phyloP scores from a whole-genome alignment of 768 basidiomycete genomes.

The Paxillus involutus region DNA sequence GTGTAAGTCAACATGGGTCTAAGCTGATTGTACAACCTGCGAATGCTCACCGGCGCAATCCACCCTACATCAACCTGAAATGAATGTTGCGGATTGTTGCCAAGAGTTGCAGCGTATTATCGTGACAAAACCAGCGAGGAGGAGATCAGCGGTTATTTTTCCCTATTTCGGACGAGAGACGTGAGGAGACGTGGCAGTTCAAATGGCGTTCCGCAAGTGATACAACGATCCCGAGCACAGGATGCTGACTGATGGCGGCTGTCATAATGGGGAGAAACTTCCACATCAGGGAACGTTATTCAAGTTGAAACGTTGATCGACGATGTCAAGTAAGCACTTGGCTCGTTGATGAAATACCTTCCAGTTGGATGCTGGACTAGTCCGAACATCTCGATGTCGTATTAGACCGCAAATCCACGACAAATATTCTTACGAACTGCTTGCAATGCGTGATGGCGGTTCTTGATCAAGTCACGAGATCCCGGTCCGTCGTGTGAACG shows the following conservation, averaged over 20 bases:
- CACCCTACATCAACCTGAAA: constrained; percentile 39
- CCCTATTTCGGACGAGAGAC: not conserved
- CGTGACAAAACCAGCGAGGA: not conserved
- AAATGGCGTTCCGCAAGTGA: not conserved
- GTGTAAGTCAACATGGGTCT: constrained; percentile 35
- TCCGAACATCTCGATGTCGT: too few species aligned
- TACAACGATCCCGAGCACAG: not conserved
- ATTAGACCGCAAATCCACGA: not conserved
- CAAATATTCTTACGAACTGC: not conserved
- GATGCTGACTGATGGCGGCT: not conserved
- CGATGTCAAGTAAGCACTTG: too few species aligned
- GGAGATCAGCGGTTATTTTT: too few species aligned
- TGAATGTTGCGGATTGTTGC: not conserved
- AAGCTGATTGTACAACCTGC: constrained; percentile 45
- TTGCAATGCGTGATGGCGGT: not conserved
- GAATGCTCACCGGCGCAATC: constrained; percentile 47
- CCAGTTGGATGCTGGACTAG: not conserved
- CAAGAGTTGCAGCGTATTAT: not conserved
- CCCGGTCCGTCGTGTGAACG: constrained; percentile 11
- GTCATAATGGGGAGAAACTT: not conserved
- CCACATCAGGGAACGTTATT: not conserved
- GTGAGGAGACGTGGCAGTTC: too few species aligned
- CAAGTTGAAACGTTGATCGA: too few species aligned
- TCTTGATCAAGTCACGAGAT: not conserved
- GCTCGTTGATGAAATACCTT: not conserved